Conservation (phyloP, 306 rosid species). For the Cicer yamashitae region DNA sequence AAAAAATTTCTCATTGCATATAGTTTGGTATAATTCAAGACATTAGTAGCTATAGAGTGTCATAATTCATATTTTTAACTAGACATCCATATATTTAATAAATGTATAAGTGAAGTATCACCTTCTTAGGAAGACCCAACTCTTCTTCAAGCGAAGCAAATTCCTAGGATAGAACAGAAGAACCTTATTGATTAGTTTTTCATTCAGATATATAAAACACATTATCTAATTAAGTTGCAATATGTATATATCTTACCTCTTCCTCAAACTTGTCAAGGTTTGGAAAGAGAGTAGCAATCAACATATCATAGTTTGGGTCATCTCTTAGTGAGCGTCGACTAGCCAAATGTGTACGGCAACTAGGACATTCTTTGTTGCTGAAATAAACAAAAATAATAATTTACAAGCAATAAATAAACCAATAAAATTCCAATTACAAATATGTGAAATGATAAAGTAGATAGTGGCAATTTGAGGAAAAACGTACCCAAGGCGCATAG, state of each 20-base stretch:
- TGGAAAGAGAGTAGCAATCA: neutral
- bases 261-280: neutral
- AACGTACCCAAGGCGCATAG: constrained; percentile 70
- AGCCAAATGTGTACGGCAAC: constrained; percentile 80
- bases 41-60: neutral
- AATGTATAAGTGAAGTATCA: constrained; percentile 11
- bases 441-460: neutral
- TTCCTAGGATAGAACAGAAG: constrained; percentile 32
- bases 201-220: neutral
- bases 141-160: constrained; percentile 22
- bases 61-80: neutral
- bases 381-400: neutral
- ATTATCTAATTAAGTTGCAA: neutral
- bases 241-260: constrained; percentile 49
- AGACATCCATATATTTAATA: neutral
- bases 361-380: constrained; percentile 85
- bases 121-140: constrained; percentile 37
- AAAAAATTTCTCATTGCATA: neutral
- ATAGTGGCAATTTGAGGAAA: constrained; percentile 27
- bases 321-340: constrained; percentile 79
- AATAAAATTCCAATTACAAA: constrained; percentile 24
- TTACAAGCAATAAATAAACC: neutral
- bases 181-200: constrained; percentile 28
- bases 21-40: too few species aligned
- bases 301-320: constrained; percentile 59